Percentiles rank a stretch among this genome's conserved stretches.
Conservation (phyloP, 2,329 filamentous ascomycete genomes). For the Aspergillus udagawae region DNA sequence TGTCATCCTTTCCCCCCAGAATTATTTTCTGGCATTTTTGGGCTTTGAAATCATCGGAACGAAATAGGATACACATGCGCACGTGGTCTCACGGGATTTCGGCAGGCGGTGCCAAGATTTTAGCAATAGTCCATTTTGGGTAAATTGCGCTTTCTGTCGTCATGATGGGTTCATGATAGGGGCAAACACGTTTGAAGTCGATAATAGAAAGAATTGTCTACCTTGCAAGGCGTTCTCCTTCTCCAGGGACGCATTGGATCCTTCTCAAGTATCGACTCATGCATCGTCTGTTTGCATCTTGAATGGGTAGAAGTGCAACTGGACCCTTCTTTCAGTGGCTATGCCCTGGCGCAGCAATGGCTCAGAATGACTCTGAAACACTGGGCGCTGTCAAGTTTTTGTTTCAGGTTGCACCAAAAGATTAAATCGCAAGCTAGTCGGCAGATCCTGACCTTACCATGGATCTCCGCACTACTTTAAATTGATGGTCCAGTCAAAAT, state of each 20-base stretch:
- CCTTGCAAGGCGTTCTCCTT: background rate
- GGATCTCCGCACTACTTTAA: background rate
- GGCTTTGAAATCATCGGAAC: background rate
- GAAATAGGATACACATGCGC: background rate
- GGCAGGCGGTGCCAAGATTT: background rate
- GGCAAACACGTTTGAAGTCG: background rate
- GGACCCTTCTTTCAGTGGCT: constrained; percentile 10
- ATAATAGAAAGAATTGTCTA: background rate
- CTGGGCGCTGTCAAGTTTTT: constrained; percentile 1
- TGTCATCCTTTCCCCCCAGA: background rate
- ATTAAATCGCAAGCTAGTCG: background rate
- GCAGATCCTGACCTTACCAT: background rate
- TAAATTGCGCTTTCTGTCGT: background rate
- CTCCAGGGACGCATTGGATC: background rate
- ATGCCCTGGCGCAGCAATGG: constrained; percentile 21
- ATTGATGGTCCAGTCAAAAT: background rate
- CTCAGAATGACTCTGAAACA: constrained; percentile 14
- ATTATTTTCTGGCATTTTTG: too few species aligned
- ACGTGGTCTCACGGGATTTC: constrained; percentile 11
- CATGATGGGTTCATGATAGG: background rate
- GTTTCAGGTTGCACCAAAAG: constrained; percentile 1
- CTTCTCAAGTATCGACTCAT: too few species aligned
- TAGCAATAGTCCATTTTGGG: background rate
- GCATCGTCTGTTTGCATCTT: background rate
- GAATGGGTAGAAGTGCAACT: background rate